Conservation (phyloP, 441 rosid species). For the Rhodomyrtus psidioides region DNA sequence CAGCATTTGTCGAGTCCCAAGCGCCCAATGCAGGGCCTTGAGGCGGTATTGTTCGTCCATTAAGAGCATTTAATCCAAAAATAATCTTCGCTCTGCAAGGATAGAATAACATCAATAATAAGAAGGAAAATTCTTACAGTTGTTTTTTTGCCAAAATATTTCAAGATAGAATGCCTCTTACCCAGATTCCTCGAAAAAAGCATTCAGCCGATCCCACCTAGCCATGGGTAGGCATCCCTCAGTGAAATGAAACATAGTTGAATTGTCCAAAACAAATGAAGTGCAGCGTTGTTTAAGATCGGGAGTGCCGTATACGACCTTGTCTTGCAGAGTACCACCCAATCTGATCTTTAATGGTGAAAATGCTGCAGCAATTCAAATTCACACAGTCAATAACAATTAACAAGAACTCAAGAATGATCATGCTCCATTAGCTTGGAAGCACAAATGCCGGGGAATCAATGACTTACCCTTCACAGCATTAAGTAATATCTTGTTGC, state of each 20-base stretch:
- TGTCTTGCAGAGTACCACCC: conserved; percentile 92
- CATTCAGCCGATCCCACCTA: conserved; percentile 88
- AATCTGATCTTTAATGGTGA: conserved; percentile 86
- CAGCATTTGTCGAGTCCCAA: conserved; percentile 79
- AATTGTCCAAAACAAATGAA: conserved; percentile 47
- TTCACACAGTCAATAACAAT: not conserved
- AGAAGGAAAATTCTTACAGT: not conserved
- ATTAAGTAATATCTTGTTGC: conserved; percentile 52
- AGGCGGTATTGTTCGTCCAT: conserved; percentile 33
- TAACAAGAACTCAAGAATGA: not conserved
- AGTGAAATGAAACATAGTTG: conserved; percentile 66
- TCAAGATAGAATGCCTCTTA: conserved; percentile 13
- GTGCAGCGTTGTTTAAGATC: conserved; percentile 46
- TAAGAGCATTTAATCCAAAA: conserved; percentile 80
- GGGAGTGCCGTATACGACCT: conserved; percentile 57
- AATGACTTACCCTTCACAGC: conserved; percentile 55
- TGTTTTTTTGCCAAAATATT: not conserved
- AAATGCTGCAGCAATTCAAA: conserved; percentile 45
- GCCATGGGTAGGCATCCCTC: conserved; percentile 69
- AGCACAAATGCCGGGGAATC: not conserved
- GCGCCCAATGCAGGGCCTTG: conserved; percentile 62
- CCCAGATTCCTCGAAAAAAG: conserved; percentile 66
- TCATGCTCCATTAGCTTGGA: not conserved
- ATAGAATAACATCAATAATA: not conserved
- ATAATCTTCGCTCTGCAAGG: conserved; percentile 61